phyloP scores from a whole-genome alignment of 495 filamentous ascomycete genomes.

The Delitschia confertaspora region DNA sequence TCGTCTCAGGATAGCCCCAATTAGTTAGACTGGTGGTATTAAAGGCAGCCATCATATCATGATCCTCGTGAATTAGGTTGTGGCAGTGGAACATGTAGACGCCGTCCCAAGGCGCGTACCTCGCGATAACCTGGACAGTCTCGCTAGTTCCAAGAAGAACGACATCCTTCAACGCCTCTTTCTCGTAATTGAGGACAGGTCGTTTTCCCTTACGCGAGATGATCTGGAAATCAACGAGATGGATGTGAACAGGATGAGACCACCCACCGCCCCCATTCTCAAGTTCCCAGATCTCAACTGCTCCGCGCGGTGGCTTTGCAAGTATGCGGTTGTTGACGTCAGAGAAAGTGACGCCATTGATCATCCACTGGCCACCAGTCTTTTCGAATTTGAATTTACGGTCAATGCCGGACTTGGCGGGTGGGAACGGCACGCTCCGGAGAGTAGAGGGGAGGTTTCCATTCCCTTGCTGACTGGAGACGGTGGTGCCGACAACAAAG shows the following conservation, averaged over 20 bases:
- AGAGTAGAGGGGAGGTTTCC: conserved; percentile 32
- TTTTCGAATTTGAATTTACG: conserved; percentile 42
- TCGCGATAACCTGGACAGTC: conserved; percentile 41
- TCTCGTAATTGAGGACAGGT: conserved; percentile 41
- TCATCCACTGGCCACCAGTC: conserved; percentile 37
- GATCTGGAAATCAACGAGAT: conserved; percentile 50
- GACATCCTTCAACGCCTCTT: conserved; percentile 45
- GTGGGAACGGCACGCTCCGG: conserved; percentile 32
- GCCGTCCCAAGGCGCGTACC: conserved; percentile 46
- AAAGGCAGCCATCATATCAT: conserved; percentile 56
- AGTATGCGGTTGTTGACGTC: conserved; percentile 45
- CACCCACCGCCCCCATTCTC: conserved; percentile 41
- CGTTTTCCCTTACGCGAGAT: conserved; percentile 35
- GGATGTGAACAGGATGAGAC: conserved; percentile 49
- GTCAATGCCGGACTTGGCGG: conserved; percentile 33
- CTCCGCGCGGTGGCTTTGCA: conserved; percentile 40
- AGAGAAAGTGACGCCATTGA: conserved; percentile 46
- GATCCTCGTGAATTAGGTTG: conserved; percentile 51
- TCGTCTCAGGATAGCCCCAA: conserved; percentile 42
- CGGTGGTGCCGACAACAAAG: conserved; percentile 41
- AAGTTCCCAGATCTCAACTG: conserved; percentile 44
- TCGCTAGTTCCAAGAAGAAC: conserved; percentile 43
- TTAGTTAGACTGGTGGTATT: conserved; percentile 43
- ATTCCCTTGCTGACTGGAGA: conserved; percentile 33
- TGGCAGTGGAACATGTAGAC: conserved; percentile 49